phyloP scores from a whole-genome alignment of 441 rosid species.

The Manihot esculenta region DNA sequence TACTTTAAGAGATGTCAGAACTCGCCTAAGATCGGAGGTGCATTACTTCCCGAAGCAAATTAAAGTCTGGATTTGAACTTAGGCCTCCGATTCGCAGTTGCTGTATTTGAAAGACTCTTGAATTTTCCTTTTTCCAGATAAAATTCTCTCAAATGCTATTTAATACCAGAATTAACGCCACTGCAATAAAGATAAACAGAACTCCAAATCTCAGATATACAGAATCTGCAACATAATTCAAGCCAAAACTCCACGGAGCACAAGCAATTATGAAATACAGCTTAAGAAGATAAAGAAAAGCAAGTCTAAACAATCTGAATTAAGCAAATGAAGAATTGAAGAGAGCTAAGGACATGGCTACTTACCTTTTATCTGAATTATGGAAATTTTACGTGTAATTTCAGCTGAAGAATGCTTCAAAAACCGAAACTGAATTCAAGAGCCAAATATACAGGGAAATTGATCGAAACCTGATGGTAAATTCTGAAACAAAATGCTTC shows the following conservation, averaged over 20 bases:
- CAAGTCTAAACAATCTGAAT: slow-evolving; percentile 14
- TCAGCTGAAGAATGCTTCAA: slow-evolving; percentile 18
- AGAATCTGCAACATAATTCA: slow-evolving; percentile 39
- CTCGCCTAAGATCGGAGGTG: slow-evolving; percentile 41
- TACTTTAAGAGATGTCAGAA: not conserved
- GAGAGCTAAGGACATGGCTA: not conserved
- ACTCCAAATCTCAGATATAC: slow-evolving; percentile 6
- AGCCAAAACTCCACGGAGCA: slow-evolving; percentile 24
- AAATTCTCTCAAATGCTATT: not conserved
- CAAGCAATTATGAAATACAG: slow-evolving; percentile 9
- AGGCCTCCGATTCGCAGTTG: not conserved
- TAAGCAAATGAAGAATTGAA: not conserved
- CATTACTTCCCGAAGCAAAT: slow-evolving; percentile 29
- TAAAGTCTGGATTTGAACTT: not conserved
- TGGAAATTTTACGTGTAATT: slow-evolving; percentile 10
- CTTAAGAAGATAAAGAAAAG: not conserved
- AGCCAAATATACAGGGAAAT: slow-evolving; percentile 1
- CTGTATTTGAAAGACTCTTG: too few species aligned
- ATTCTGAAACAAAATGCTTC: slow-evolving; percentile 20
- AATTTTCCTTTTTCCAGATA: not conserved
- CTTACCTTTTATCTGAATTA: slow-evolving; percentile 40
- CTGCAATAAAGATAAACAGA: not conserved
- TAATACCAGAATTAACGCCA: not conserved
- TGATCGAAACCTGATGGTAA: not conserved
- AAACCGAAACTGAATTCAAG: slow-evolving; percentile 19